These are phyloP conservation scores for Pseudoperonospora humuli DNA, from an alignment of 352 stramenopile species.

Conservation along the genomic window DNA sequence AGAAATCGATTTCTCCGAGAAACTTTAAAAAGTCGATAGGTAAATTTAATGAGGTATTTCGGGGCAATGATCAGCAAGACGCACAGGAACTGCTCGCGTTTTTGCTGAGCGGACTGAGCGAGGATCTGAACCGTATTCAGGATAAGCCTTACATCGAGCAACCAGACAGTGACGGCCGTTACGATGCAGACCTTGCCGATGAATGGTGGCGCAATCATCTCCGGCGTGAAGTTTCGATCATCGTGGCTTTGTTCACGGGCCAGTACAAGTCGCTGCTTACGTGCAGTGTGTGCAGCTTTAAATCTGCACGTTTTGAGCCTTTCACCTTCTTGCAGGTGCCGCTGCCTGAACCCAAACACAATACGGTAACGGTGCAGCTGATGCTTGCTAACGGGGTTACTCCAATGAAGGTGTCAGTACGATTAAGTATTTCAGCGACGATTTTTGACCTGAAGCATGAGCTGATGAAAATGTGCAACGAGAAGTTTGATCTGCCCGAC, in stretches of 20 bases:
- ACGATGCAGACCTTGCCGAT: constrained; percentile 95
- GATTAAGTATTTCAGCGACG: constrained; percentile 71
- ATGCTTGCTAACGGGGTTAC: constrained; percentile 63
- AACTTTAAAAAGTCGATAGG: constrained; percentile 92
- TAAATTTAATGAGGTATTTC: constrained; percentile 95
- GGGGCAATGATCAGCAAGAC: constrained; percentile 97
- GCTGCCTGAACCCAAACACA: constrained; percentile 81
- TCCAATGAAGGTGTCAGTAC: constrained; percentile 74
- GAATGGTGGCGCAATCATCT: constrained; percentile 99
- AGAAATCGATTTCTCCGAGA: constrained; percentile 86
- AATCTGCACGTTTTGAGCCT: constrained; percentile 88
- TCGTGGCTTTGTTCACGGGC: constrained; percentile 98
- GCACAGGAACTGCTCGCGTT: constrained; percentile 95
- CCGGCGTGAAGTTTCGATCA: constrained; percentile 95
- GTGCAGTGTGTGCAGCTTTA: constrained; percentile 94
- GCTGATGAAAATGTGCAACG: constrained; percentile 71
- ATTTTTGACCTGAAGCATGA: constrained; percentile 84
- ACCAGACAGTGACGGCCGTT: constrained; percentile 93
- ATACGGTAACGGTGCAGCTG: constrained; percentile 74
- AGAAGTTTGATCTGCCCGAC: constrained; percentile 55
- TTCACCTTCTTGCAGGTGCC: constrained; percentile 89
- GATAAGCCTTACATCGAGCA: constrained; percentile 98
- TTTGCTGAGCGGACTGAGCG: constrained; percentile 94
- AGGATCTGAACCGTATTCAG: constrained; percentile 97
- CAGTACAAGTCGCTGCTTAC: constrained; percentile 98